phyloP scores from a whole-genome alignment of 208 protist species.

The Zelonia costaricensis region DNA sequence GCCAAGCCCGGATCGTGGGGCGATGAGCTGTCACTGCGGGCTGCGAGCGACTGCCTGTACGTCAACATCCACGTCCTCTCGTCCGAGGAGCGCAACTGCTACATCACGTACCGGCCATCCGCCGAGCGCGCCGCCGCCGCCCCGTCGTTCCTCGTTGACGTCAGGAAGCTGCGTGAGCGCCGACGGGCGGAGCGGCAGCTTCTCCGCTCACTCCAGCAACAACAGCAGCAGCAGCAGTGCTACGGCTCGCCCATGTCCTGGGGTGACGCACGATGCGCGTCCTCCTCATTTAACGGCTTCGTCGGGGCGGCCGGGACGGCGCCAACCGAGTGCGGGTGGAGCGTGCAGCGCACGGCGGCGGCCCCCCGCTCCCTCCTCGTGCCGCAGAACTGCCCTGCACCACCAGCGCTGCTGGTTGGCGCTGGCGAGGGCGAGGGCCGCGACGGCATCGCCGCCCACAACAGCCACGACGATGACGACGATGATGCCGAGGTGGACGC shows the following conservation, averaged over 20 bases:
- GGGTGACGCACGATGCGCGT: neutral
- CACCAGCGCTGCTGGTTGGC: too few relatives aligned
- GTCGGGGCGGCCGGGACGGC: too few relatives aligned
- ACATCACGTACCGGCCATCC: slow-evolving; percentile 76
- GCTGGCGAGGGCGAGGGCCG: too few relatives aligned
- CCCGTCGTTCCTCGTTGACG: slow-evolving; percentile 78
- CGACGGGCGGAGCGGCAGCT: slow-evolving; percentile 16
- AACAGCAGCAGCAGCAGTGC: slow-evolving; percentile 8
- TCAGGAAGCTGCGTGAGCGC: slow-evolving; percentile 36
- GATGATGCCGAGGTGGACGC: slow-evolving; percentile 48
- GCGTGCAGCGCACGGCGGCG: neutral
- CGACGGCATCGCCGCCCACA: neutral
- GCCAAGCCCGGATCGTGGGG: slow-evolving; percentile 71
- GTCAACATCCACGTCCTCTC: slow-evolving; percentile 87
- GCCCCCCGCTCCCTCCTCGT: neutral
- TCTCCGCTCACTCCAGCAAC: slow-evolving; percentile 13
- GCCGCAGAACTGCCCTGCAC: neutral
- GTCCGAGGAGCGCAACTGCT: slow-evolving; percentile 77
- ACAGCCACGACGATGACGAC: slow-evolving; percentile 5
- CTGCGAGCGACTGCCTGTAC: slow-evolving; percentile 79
- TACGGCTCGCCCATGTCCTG: neutral
- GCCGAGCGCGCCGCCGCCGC: slow-evolving; percentile 44
- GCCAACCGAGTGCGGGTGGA: too few relatives aligned
- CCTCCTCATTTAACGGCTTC: too few relatives aligned
- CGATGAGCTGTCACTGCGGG: slow-evolving; percentile 87